Evolutionary conservation across 148 eudicot genomes (phyloP), one percentile per base, ranked within the genome.

Genomic region (Pharnaceum exiguum): DNA sequence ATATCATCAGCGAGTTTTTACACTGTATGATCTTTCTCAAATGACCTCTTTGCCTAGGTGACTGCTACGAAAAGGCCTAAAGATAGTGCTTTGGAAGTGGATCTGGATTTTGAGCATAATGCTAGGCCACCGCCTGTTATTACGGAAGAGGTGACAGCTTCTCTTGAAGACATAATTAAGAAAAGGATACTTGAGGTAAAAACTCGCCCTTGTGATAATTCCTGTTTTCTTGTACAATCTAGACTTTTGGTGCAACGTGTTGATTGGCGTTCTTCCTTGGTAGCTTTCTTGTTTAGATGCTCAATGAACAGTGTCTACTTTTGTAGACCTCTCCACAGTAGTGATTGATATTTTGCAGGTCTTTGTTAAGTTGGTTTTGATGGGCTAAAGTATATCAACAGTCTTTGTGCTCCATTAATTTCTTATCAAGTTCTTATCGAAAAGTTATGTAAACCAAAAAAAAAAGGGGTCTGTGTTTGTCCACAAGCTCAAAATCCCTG

Each of bases 11-110:
- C 38, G 42, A 46, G 30, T 15, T 5, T 45, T 21, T 53, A n/a
- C 46, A 12, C 39, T 46, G 4, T 21, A 32, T 2, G 39, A 10
- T 44, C 28, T 5, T 37, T 13, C 18, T 13, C 7, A 5, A 31
- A 43, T 56, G 56, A 7, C 50, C 50, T 55, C 44, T 48, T 55
- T 59, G 49, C 38, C 28, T 65, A 93, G 98, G 86, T 93, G 17
- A 78, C 81, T 45, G 98, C 98, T 48, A 72, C 90, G 32, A 85
- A 81, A 75, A 88, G 98, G 72, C 96, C 98, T 21, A 80, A 77
- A 69, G 83, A 93, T 55, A 93, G 98, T 83, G 98, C 98, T 21
- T 71, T 93, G 70, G 90, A 88, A 76, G 96, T 82, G 61, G 91
- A 88, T 69, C 74, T 93, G 21, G 96, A 93, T 75, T 93, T 85